Conservation (phyloP, 2,329 filamentous ascomycete genomes). For the Diaporthe aspalathi region DNA sequence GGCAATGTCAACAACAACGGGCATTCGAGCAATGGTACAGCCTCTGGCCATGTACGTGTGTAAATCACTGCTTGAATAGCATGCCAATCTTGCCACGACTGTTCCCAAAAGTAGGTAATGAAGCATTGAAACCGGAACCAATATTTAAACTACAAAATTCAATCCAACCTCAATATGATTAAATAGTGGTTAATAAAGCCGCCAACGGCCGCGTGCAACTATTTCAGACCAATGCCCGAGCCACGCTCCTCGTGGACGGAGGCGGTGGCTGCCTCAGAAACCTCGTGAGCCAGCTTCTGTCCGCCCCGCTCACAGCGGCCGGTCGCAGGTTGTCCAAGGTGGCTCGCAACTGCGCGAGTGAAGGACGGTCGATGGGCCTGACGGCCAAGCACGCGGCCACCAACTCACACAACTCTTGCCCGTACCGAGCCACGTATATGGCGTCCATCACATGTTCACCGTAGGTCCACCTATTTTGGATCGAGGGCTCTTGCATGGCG, state of each 20-base stretch:
- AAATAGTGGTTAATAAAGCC: no score
- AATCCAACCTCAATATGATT: no score
- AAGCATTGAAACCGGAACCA: no score
- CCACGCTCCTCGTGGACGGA: neutral
- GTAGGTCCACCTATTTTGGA: neutral
- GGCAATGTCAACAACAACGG: no score
- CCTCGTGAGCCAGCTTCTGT: neutral
- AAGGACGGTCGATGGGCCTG: conserved; percentile 10
- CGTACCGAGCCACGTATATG: neutral
- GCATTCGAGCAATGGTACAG: no score
- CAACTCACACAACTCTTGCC: neutral
- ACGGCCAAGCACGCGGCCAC: neutral
- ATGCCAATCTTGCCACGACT: no score
- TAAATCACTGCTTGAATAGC: no score
- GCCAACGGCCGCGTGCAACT: no score
- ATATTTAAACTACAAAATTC: no score
- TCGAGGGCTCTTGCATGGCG: neutral
- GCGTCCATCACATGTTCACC: neutral
- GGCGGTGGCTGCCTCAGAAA: neutral
- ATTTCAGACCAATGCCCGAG: neutral
- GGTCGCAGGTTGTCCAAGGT: neutral
- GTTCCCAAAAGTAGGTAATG: no score
- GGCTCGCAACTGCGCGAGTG: neutral
- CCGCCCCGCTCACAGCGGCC: neutral
- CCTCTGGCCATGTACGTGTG: no score